These are phyloP conservation scores for Candida methanosorbosa DNA, from an alignment of 805 yeast species.

Conservation along the genomic window DNA sequence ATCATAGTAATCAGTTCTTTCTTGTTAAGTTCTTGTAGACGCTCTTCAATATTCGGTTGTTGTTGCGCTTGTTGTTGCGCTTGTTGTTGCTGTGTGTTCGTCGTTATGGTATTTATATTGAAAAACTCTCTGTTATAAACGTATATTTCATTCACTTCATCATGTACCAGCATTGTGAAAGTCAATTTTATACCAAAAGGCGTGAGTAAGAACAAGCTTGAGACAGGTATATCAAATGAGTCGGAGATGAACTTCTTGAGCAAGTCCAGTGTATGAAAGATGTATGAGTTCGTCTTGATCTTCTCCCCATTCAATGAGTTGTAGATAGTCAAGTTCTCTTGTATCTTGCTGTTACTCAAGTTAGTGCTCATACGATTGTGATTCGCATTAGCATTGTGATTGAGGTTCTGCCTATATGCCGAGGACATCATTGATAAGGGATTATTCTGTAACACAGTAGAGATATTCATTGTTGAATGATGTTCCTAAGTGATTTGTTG, in stretches of 20 bases:
- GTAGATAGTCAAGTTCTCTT: slow-evolving; percentile 18
- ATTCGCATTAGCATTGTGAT: too few species aligned
- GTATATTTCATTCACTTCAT: slow-evolving; percentile 47
- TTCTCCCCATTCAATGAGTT: slow-evolving; percentile 38
- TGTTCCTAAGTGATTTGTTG: too few species aligned
- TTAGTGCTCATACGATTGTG: too few species aligned
- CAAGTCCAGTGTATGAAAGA: slow-evolving; percentile 32
- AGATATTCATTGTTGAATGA: slow-evolving; percentile 2
- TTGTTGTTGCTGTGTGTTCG: not conserved
- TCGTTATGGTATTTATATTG: slow-evolving; percentile 12
- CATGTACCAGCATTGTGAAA: slow-evolving; percentile 35
- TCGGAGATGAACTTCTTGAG: slow-evolving; percentile 31
- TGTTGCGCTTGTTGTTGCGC: slow-evolving; percentile 5
- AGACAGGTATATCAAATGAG: slow-evolving; percentile 31
- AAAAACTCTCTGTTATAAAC: slow-evolving; percentile 58
- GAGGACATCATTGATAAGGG: slow-evolving; percentile 22
- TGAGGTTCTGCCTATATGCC: slow-evolving; percentile 8
- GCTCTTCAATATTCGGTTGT: too few species aligned
- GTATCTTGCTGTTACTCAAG: too few species aligned
- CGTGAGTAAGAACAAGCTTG: slow-evolving; percentile 43
- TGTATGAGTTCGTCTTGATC: slow-evolving; percentile 26
- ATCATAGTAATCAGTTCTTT: slow-evolving; percentile 21
- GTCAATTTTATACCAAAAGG: slow-evolving; percentile 59
- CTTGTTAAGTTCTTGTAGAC: slow-evolving; percentile 15
- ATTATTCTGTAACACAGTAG: slow-evolving; percentile 1